phyloP scores from a whole-genome alignment of 208 protist species.

The Leishmania aethiopica region DNA sequence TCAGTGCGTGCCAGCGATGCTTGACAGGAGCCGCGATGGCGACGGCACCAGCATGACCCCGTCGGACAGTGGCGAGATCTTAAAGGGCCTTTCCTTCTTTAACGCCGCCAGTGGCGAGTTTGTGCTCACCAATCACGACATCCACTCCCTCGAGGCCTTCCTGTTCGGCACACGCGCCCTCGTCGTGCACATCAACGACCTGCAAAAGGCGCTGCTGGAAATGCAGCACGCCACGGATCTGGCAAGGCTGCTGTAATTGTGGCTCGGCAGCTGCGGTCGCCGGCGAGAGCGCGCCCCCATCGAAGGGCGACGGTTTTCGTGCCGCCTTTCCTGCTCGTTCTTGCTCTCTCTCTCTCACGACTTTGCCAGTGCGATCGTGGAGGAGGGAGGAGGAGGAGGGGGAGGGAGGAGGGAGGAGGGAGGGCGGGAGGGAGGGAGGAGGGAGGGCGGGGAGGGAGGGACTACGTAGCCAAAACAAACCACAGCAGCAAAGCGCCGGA shows the following conservation, averaged over 20 bases:
- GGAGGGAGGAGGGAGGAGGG: too few relatives aligned
- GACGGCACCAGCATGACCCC: constrained; percentile 15
- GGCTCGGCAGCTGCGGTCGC: background rate
- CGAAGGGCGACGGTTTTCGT: too few relatives aligned
- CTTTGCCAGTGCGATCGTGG: too few relatives aligned
- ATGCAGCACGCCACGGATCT: constrained; percentile 80
- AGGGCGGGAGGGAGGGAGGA: too few relatives aligned
- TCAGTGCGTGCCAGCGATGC: constrained; percentile 7
- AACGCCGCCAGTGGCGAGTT: constrained; percentile 73
- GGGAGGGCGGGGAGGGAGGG: too few relatives aligned
- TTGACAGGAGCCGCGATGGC: constrained; percentile 18
- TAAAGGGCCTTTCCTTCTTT: constrained; percentile 64
- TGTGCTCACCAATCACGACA: constrained; percentile 85
- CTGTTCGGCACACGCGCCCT: constrained; percentile 78
- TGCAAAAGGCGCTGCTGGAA: constrained; percentile 82
- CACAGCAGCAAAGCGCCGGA: background rate
- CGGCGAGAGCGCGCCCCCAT: background rate
- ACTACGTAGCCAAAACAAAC: too few relatives aligned
- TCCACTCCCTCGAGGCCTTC: constrained; percentile 90
- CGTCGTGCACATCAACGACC: constrained; percentile 73
- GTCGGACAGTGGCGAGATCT: constrained; percentile 28
- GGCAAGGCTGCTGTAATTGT: constrained; percentile 58
- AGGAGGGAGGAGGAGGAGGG: too few relatives aligned
- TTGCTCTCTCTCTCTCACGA: background rate
- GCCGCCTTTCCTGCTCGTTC: background rate